Conservation (phyloP, 495 filamentous ascomycete species). For the Annulohypoxylon stygium region DNA sequence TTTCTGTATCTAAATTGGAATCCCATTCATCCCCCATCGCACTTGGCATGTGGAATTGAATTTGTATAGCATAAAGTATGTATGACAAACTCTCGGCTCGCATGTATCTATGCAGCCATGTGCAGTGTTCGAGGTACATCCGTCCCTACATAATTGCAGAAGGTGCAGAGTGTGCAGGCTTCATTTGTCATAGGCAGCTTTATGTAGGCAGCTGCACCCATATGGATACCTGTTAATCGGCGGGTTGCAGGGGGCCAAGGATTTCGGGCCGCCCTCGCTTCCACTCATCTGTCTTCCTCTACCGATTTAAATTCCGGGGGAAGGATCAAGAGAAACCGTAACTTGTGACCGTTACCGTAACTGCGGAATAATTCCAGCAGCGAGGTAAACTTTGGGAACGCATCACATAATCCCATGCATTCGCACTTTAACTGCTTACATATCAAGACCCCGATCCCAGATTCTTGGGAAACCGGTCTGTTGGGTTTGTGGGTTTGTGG, state of each 20-base stretch:
- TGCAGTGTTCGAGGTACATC: neutral
- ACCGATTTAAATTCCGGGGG: slow-evolving; percentile 20
- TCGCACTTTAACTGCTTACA: slow-evolving; percentile 1
- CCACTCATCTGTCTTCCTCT: slow-evolving; percentile 7
- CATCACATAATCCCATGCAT: slow-evolving; percentile 2
- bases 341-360: neutral
- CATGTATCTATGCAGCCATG: neutral
- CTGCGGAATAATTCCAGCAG: neutral
- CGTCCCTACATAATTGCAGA: neutral
- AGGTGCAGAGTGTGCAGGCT: neutral
- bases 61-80: neutral
- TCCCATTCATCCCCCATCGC: neutral
- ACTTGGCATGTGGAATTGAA: neutral
- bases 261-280: slow-evolving; percentile 20
- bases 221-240: neutral
- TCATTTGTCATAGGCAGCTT: neutral
- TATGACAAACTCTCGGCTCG: neutral
- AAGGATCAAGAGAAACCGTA: neutral
- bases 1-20: neutral
- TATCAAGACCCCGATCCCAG: slow-evolving; percentile 1
- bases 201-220: neutral
- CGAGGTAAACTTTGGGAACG: neutral
- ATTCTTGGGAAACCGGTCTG: slow-evolving; percentile 1
- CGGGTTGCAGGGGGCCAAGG: slow-evolving; percentile 17
- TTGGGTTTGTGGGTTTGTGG: neutral